Percentiles rank a stretch among this genome's conserved stretches.
These are phyloP conservation scores for Mortierella alpina DNA, from an alignment of 192 early-diverging fungal genomes.

Conservation along the genomic window DNA sequence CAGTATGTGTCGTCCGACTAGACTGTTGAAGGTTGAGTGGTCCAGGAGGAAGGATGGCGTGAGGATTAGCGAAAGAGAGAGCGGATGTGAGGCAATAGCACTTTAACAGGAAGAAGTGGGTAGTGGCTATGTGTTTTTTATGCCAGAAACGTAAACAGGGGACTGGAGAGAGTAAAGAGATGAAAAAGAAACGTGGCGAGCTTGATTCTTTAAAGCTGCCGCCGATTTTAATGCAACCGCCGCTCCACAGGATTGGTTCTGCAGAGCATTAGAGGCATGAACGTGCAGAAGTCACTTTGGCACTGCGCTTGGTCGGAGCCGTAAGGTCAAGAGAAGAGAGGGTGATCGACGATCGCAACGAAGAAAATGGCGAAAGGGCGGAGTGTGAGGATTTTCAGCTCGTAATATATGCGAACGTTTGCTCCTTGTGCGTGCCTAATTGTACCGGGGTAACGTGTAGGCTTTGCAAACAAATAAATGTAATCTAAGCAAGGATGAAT, in stretches of 20 bases:
- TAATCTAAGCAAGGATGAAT: conserved; percentile 12
- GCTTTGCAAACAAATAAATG: not conserved
- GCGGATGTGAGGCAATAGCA: not conserved
- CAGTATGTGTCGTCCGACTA: not conserved
- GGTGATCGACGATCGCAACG: not conserved
- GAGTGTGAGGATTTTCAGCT: not conserved
- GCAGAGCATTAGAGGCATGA: too few relatives aligned
- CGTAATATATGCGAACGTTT: too few relatives aligned
- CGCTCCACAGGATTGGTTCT: too few relatives aligned
- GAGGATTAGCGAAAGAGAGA: not conserved
- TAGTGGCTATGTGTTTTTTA: conserved; percentile 10
- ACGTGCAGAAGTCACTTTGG: too few relatives aligned
- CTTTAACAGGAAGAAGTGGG: not conserved
- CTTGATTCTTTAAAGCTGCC: too few relatives aligned
- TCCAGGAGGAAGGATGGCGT: not conserved
- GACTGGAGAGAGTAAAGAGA: too few relatives aligned
- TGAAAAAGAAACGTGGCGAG: too few relatives aligned
- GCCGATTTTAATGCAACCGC: too few relatives aligned
- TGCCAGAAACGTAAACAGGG: not conserved
- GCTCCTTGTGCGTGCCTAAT: too few relatives aligned
- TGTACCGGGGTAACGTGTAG: too few relatives aligned
- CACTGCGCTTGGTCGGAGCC: too few relatives aligned
- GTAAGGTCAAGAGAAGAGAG: too few relatives aligned
- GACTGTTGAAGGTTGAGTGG: not conserved
- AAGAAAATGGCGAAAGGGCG: not conserved